Evolutionary conservation across 768 basidiomycete genomes (phyloP).

Genomic region (Tephrocybe sp.): DNA sequence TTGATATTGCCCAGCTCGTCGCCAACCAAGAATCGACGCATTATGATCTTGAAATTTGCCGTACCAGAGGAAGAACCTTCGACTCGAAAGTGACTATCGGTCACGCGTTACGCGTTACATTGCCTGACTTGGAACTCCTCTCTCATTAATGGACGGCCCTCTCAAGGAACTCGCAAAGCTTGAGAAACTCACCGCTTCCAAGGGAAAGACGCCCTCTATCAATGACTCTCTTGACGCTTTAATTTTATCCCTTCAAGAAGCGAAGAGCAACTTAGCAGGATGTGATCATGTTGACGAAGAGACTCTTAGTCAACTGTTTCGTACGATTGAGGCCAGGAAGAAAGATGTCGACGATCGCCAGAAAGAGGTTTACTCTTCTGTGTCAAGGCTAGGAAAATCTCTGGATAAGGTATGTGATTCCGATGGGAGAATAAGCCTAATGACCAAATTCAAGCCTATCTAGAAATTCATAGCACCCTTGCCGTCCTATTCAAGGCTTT

Average conservation of each 20-base stretch:
- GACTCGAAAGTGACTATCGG: no score
- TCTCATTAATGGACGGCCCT: slow-evolving; percentile 68
- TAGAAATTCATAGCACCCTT: slow-evolving; percentile 62
- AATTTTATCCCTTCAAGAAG: slow-evolving; percentile 54
- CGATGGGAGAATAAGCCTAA: background rate
- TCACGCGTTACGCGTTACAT: no score
- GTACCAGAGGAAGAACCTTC: no score
- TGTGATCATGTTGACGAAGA: slow-evolving; percentile 49
- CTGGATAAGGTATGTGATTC: slow-evolving; percentile 77
- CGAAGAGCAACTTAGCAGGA: slow-evolving; percentile 51
- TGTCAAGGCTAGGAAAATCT: slow-evolving; percentile 79
- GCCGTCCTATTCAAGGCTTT: slow-evolving; percentile 68
- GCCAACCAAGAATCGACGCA: slow-evolving; percentile 72
- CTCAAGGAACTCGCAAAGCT: slow-evolving; percentile 81
- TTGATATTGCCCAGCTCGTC: slow-evolving; percentile 83
- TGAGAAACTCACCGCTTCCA: slow-evolving; percentile 57
- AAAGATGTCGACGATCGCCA: slow-evolving; percentile 85
- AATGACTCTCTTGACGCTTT: slow-evolving; percentile 65
- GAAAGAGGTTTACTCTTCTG: slow-evolving; percentile 82
- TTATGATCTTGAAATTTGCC: no score
- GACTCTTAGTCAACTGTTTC: slow-evolving; percentile 48
- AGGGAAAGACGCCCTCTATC: slow-evolving; percentile 56
- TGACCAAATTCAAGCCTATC: slow-evolving; percentile 2
- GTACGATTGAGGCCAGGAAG: slow-evolving; percentile 68
- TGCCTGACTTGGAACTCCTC: background rate